Evolutionary conservation across 345 rosid genomes (phyloP).

Genomic region (Capsella bursapastoris): DNA sequence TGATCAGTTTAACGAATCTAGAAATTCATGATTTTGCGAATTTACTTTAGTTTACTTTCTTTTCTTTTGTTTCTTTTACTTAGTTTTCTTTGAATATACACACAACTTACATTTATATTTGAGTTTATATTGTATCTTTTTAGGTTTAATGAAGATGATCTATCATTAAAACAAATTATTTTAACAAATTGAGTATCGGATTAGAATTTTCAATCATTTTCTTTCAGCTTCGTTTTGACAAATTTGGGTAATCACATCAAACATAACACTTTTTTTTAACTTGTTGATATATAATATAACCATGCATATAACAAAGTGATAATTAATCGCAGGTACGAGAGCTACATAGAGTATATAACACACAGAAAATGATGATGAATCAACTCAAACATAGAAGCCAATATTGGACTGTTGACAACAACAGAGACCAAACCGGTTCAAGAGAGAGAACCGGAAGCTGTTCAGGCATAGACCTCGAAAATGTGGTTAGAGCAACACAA

Average conservation of each 20-base stretch:
- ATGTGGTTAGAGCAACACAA: slow-evolving; percentile 46
- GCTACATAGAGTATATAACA: slow-evolving; percentile 75
- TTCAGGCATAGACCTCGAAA: slow-evolving; percentile 58
- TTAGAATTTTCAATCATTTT: neutral
- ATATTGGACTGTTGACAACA: slow-evolving; percentile 35
- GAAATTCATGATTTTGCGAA: neutral
- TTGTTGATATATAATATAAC: neutral
- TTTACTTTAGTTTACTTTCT: neutral
- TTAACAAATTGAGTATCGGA: too few relatives aligned
- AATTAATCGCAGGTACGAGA: slow-evolving; percentile 67
- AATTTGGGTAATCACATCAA: slow-evolving; percentile 7
- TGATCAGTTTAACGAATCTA: neutral
- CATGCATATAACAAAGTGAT: slow-evolving; percentile 9
- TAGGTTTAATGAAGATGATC: too few relatives aligned
- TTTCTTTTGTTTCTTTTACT: neutral
- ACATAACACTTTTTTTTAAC: neutral
- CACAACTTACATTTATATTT: too few relatives aligned
- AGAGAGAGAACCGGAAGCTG: slow-evolving; percentile 62
- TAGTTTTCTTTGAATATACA: too few relatives aligned
- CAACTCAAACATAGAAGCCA: slow-evolving; percentile 58
- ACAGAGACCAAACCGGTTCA: slow-evolving; percentile 44
- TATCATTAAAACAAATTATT: too few relatives aligned
- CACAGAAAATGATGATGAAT: slow-evolving; percentile 71
- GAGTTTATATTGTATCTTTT: too few relatives aligned
- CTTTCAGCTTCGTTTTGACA: neutral